Evolutionary conservation across 495 filamentous ascomycete species (phyloP).

Genomic region (Amorphotheca resinae): DNA sequence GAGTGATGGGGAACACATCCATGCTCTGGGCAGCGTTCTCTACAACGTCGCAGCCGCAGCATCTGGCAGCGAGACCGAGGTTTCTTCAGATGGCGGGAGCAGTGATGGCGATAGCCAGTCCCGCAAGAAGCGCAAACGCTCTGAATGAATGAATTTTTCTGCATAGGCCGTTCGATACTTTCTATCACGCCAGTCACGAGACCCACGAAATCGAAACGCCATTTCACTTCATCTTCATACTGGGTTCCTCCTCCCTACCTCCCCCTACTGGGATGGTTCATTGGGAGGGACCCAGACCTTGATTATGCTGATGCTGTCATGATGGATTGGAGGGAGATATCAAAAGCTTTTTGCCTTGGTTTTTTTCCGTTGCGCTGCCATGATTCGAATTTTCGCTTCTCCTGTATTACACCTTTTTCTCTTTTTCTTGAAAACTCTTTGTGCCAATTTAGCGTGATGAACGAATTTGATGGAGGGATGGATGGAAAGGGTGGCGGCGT

Average conservation of each 20-base stretch:
- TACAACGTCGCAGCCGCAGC: slow-evolving; percentile 64
- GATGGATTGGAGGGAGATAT: slow-evolving; percentile 12
- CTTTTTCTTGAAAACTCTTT: slow-evolving; percentile 13
- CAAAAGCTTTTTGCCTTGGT: slow-evolving; percentile 20
- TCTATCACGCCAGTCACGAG: slow-evolving; percentile 11
- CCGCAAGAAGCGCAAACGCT: slow-evolving; percentile 70
- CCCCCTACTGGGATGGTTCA: slow-evolving; percentile 9
- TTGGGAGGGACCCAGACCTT: slow-evolving; percentile 11
- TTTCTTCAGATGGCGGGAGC: slow-evolving; percentile 36
- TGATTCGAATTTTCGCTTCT: slow-evolving; percentile 11
- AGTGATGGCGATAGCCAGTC: slow-evolving; percentile 37
- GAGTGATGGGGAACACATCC: slow-evolving; percentile 44
- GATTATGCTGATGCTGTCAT: slow-evolving; percentile 17
- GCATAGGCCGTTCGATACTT: not conserved
- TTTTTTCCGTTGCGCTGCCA: slow-evolving; percentile 1
- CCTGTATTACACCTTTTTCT: slow-evolving; percentile 15
- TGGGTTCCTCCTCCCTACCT: no score
- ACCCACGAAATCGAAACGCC: slow-evolving; percentile 10
- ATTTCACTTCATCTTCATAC: slow-evolving; percentile 8
- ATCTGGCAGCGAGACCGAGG: slow-evolving; percentile 42
- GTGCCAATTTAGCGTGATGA: slow-evolving; percentile 22
- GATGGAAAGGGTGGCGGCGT: slow-evolving; percentile 9
- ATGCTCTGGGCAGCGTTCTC: slow-evolving; percentile 53
- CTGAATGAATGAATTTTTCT: slow-evolving; percentile 26
- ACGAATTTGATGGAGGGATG: slow-evolving; percentile 1